Evolutionary conservation across 768 basidiomycete species (phyloP).

Genomic region (Hysterangium stoloniferum): DNA sequence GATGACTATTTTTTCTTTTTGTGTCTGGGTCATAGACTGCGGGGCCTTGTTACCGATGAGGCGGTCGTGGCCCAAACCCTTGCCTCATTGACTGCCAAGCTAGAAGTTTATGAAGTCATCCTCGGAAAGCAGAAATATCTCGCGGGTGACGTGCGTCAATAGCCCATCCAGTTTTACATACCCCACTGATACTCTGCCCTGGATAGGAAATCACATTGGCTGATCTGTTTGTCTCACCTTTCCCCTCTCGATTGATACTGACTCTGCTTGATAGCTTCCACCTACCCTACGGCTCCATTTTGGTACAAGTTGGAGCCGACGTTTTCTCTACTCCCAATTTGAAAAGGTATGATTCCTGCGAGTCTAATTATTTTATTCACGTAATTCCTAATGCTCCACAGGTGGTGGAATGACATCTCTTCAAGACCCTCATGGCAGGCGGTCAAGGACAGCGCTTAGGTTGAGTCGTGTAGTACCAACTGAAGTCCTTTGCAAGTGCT

Average conservation of each 20-base stretch:
- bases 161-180: not conserved
- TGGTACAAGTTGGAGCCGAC: too few species aligned
- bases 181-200: not conserved
- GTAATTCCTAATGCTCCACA: too few species aligned
- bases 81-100: conserved; percentile 29
- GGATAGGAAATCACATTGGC: conserved; percentile 41
- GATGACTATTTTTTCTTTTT: not conserved
- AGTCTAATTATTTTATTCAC: too few species aligned
- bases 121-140: conserved; percentile 47
- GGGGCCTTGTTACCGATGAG: conserved; percentile 6
- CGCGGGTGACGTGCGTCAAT: conserved; percentile 31
- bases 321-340: too few species aligned
- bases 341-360: too few species aligned
- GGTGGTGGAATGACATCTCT: too few species aligned
- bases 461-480: too few species aligned
- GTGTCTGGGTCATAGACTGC: not conserved
- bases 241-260: conserved; percentile 3
- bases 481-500: too few species aligned
- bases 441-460: too few species aligned
- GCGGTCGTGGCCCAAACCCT: conserved; percentile 10
- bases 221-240: conserved; percentile 46
- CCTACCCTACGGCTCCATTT: too few species aligned
- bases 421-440: too few species aligned
- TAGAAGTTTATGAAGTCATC: conserved; percentile 50
- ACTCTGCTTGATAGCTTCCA: too few species aligned